These are phyloP conservation scores for Pichia paraexigua DNA, from an alignment of 805 yeast genomes.

Conservation along the genomic window DNA sequence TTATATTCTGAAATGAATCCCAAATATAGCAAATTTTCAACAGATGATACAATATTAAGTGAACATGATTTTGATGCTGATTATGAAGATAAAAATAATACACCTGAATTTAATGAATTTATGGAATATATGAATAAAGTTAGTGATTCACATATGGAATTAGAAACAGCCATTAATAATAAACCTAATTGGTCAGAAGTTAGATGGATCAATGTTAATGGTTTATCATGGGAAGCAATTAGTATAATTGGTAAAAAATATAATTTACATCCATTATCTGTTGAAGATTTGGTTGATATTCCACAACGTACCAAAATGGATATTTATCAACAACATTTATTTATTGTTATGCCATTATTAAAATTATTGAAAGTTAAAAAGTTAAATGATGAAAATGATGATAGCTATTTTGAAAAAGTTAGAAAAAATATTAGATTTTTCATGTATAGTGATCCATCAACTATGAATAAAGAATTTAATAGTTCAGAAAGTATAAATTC, in stretches of 20 bases:
- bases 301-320: constrained; percentile 56
- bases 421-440: neutral
- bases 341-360: constrained; percentile 46
- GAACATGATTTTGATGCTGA: constrained; percentile 8
- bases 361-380: constrained; percentile 32
- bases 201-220: constrained; percentile 52
- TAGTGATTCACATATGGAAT: constrained; percentile 19
- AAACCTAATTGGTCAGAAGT: constrained; percentile 44
- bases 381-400: neutral
- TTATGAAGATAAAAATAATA: neutral
- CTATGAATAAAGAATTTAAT: neutral
- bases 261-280: constrained; percentile 44
- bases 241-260: constrained; percentile 37
- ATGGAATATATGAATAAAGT: constrained; percentile 14
- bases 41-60: constrained; percentile 10
- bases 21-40: constrained; percentile 14
- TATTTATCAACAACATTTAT: constrained; percentile 42
- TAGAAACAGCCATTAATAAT: constrained; percentile 25
- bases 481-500: neutral
- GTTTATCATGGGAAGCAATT: constrained; percentile 55
- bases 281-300: constrained; percentile 57
- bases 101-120: constrained; percentile 5
- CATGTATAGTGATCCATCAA: neutral
- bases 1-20: constrained; percentile 24
- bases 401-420: neutral